phyloP scores from a whole-genome alignment of 129 eudicot genomes.

The Helianthus annuus region DNA sequence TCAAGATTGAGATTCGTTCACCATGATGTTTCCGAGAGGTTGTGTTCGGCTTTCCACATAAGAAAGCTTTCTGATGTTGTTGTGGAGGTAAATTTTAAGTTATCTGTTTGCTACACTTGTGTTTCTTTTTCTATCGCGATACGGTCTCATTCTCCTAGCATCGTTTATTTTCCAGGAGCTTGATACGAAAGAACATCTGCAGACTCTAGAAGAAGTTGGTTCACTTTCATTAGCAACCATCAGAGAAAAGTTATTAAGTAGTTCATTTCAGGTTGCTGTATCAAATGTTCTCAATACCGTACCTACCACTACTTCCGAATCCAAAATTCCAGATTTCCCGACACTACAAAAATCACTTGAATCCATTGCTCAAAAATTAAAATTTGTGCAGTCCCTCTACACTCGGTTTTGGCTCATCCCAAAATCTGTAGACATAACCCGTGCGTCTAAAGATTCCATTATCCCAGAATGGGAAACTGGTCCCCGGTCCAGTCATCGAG shows the following conservation, averaged over 20 bases:
- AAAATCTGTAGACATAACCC: slow-evolving; percentile 69
- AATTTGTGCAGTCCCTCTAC: slow-evolving; percentile 64
- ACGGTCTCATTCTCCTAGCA: slow-evolving; percentile 8
- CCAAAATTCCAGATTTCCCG: slow-evolving; percentile 38
- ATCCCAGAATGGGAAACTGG: slow-evolving; percentile 74
- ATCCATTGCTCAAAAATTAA: slow-evolving; percentile 61
- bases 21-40: slow-evolving; percentile 65
- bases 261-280: slow-evolving; percentile 79
- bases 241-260: slow-evolving; percentile 55
- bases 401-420: slow-evolving; percentile 83
- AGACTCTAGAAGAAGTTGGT: slow-evolving; percentile 55
- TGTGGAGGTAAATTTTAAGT: slow-evolving; percentile 62
- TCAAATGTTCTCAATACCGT: slow-evolving; percentile 54
- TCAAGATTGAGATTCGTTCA: slow-evolving; percentile 85
- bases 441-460: slow-evolving; percentile 48
- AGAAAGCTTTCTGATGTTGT: slow-evolving; percentile 90
- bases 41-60: slow-evolving; percentile 60
- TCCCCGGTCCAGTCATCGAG: slow-evolving; percentile 56
- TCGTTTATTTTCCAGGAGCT: slow-evolving; percentile 57
- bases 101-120: neutral
- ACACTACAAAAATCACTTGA: slow-evolving; percentile 46
- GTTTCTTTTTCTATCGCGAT: neutral
- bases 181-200: slow-evolving; percentile 48
- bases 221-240: slow-evolving; percentile 56
- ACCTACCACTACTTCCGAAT: slow-evolving; percentile 37